Evolutionary conservation across 257 asterid genomes (phyloP), one percentile per base, ranked within the genome.

Genomic region (Fraxinus anomala): DNA sequence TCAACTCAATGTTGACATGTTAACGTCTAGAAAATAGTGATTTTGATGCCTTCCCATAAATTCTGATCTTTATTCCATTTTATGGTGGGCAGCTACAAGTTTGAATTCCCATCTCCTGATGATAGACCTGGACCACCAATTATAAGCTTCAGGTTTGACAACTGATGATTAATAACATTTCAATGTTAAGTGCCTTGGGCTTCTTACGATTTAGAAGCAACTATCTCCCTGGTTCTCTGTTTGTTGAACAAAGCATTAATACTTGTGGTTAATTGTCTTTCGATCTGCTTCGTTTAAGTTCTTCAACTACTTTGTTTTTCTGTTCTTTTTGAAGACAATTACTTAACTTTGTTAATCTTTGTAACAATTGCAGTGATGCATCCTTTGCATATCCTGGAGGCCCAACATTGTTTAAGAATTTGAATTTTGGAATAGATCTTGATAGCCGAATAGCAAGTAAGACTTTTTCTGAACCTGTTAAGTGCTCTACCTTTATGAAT

Each of bases 371-470:
- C 97, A 95, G 99, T 85, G 99, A 95, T 84, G 99, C 99, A 68
- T 95, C 99, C 75, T 95, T 95, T 87, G 99, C 97, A 87, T 95
- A 95, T 87, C 94, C 97, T 70, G 97, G 98, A 78, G 99, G 99
- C 59, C 94, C 97, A 34, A 0, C 80, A 66, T 82, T 95, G 86
- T 95, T 95, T 83, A 93, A 79, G 89, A 95, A 95, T 84, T 83
- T 95, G 88, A 93, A 95, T 85, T 95, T 95, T 85, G 99, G 99
- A 80, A 95, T 95, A 74, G 99, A 95, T 84, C 88, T 95, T 85
- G 99, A 95, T 80, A 93, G 99, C 86, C 90, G 99, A 71, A 68
- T 95, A 76, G 99, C 98, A 61, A 95, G 99, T 95, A 92, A 91
- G 99, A 47, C 83, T 73, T 73, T 71, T 84, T 81, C 37, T 71